These are phyloP conservation scores for Dictyostelium brefeldianum DNA, from an alignment of 78 protist genomes.

Conservation along the genomic window DNA sequence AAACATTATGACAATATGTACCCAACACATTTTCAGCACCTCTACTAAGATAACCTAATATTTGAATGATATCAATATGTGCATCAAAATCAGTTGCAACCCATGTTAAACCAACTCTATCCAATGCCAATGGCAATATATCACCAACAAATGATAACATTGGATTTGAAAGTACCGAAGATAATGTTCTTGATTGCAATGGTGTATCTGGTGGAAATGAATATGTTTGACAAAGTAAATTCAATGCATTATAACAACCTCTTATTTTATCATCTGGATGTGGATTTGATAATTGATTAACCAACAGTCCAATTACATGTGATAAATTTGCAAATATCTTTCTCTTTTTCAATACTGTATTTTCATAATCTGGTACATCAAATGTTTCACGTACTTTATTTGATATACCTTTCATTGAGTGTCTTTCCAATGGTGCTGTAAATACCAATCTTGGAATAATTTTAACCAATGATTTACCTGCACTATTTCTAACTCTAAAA, in stretches of 20 bases:
- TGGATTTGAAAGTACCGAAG: conserved; percentile 32
- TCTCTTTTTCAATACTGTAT: conserved; percentile 26
- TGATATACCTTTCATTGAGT: conserved; percentile 64
- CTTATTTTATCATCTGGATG: conserved; percentile 78
- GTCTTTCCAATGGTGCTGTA: conserved; percentile 75
- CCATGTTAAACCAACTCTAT: conserved; percentile 76
- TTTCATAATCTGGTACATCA: conserved; percentile 55
- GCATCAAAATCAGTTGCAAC: conserved; percentile 71
- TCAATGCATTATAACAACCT: conserved; percentile 75
- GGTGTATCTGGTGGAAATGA: conserved; percentile 70
- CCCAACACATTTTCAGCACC: conserved; percentile 80
- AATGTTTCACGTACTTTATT: conserved; percentile 39
- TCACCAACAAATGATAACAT: conserved; percentile 72
- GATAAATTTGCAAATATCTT: conserved; percentile 68
- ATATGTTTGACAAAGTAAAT: conserved; percentile 24
- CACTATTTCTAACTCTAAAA: conserved; percentile 71
- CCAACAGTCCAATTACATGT: conserved; percentile 57
- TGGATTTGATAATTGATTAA: conserved; percentile 50
- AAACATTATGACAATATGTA: conserved; percentile 61
- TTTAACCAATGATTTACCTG: conserved; percentile 65
- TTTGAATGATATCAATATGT: conserved; percentile 73
- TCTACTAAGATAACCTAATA: conserved; percentile 37
- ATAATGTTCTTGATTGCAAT: neutral
- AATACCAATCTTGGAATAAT: conserved; percentile 60
- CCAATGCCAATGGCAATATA: conserved; percentile 74